These are phyloP conservation scores for Thalassiosira hispida DNA, from an alignment of 352 stramenopile genomes.

Conservation along the genomic window DNA sequence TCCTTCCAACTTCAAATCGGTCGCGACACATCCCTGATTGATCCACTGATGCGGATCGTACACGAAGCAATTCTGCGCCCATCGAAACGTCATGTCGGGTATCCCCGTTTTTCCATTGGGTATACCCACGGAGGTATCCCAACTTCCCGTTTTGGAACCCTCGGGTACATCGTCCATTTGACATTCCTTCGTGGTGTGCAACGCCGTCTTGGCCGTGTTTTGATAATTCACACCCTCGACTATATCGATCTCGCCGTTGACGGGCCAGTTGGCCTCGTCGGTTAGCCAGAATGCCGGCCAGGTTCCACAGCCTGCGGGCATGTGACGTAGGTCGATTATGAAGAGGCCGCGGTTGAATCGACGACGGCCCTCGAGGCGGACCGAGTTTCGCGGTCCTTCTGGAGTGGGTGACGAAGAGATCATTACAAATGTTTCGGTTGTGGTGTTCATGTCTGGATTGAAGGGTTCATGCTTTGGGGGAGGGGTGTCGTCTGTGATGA, in stretches of 20 bases:
- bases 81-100: slow-evolving; percentile 80
- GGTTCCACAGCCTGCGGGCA: slow-evolving; percentile 77
- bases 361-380: slow-evolving; percentile 70
- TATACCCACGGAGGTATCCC: slow-evolving; percentile 79
- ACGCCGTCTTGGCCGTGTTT: slow-evolving; percentile 76
- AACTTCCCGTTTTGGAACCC: slow-evolving; percentile 75
- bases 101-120: slow-evolving; percentile 77
- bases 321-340: slow-evolving; percentile 79
- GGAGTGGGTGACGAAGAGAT: slow-evolving; percentile 64
- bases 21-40: slow-evolving; percentile 83
- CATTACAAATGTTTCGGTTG: slow-evolving; percentile 76
- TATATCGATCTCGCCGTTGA: slow-evolving; percentile 85
- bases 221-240: slow-evolving; percentile 84
- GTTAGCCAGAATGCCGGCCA: slow-evolving; percentile 86
- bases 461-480: slow-evolving; percentile 47
- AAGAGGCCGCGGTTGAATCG: slow-evolving; percentile 78
- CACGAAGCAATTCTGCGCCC: slow-evolving; percentile 79
- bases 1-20: slow-evolving; percentile 57
- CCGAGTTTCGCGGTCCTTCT: slow-evolving; percentile 70
- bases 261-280: slow-evolving; percentile 70
- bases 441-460: slow-evolving; percentile 40
- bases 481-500: background rate
- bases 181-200: slow-evolving; percentile 78
- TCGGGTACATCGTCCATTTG: slow-evolving; percentile 79
- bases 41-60: slow-evolving; percentile 84